Base-by-base conservation (phyloP, 805 yeast genomes). In the Ogataea neopini region DNA sequence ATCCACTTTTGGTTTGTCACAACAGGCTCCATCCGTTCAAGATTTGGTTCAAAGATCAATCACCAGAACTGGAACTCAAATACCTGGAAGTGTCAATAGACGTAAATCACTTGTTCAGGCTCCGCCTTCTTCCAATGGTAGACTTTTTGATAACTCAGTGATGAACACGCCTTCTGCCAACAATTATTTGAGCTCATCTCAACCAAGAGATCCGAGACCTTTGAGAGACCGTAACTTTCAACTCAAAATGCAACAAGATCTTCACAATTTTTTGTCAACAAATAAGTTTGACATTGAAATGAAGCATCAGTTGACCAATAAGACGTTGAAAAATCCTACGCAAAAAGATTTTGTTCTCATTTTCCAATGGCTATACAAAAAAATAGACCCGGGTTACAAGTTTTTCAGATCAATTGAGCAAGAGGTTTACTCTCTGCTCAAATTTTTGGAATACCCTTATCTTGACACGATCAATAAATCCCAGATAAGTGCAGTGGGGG, bases 401-500 rank as follows among this genome's bases (percentile, higher is more conserved):
- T 88, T 87, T 62, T 73, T 79, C 14, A 80, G 78, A 59, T 74
- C 87, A 13, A 76, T 86, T 28, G 96, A 89, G 52, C 74, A 79
- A 40, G 97, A 90, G 52, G 86, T 89, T 3, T 85, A 83, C 51
- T 74, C 77, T 15, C 68, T 88, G 15, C 68, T 90, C 56, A 84
- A 80, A 60, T 74, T 73, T 30, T 63, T 89, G 50, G 79, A 79
- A 41, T 90, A 90, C 58, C 97, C 97, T 1, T 88, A 84, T 62
- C 65, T 88, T 48, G 95, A 86, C 34, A 72, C 87, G 0, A 82
- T 91, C 33, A 87, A 85, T 64, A 84, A 90, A 59, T 84, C 94
- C 1, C 95, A 88, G 61, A 83, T 90, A 32, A 81, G 90, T 32
- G 96, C 96, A 0, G 96, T 88, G 10, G 96, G 96, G 5, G 96